Conservation (phyloP, 306 rosid genomes). For the Glycyrrhiza uralensis region DNA sequence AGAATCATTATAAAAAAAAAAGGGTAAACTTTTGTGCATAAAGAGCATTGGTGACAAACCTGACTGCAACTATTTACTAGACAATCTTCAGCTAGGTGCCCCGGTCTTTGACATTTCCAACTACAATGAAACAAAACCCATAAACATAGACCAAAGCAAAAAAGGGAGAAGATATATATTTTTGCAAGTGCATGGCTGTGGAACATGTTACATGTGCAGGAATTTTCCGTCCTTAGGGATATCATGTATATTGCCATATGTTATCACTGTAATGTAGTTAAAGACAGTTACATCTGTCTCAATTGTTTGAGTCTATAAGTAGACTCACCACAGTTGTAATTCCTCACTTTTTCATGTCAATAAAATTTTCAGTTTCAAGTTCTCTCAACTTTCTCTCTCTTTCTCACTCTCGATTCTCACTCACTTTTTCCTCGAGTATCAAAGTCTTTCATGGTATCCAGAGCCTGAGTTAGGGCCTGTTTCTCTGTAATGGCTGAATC, state of each 20-base stretch:
- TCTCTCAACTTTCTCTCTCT: not conserved
- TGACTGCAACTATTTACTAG: slow-evolving; percentile 42
- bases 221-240: not conserved
- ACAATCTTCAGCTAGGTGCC: slow-evolving; percentile 93
- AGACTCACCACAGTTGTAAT: not conserved
- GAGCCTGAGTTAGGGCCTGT: too few relatives aligned
- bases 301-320: not conserved
- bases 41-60: slow-evolving; percentile 35
- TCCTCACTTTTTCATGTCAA: not conserved
- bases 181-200: not conserved
- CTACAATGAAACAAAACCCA: slow-evolving; percentile 43
- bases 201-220: slow-evolving; percentile 4
- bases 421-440: too few relatives aligned
- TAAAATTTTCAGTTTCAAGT: not conserved
- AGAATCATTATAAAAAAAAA: slow-evolving; percentile 1
- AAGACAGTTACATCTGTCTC: not conserved
- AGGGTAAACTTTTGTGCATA: not conserved
- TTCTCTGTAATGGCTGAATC: too few relatives aligned
- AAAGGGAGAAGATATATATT: not conserved
- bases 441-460: too few relatives aligned
- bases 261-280: not conserved
- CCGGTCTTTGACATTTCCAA: slow-evolving; percentile 87
- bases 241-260: not conserved
- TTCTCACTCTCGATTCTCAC: not conserved
- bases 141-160: slow-evolving; percentile 25